Percentiles rank a stretch among this genome's conserved stretches.
These are phyloP conservation scores for Suhomyces faveliae DNA, from an alignment of 805 yeast genomes.

Conservation along the genomic window DNA sequence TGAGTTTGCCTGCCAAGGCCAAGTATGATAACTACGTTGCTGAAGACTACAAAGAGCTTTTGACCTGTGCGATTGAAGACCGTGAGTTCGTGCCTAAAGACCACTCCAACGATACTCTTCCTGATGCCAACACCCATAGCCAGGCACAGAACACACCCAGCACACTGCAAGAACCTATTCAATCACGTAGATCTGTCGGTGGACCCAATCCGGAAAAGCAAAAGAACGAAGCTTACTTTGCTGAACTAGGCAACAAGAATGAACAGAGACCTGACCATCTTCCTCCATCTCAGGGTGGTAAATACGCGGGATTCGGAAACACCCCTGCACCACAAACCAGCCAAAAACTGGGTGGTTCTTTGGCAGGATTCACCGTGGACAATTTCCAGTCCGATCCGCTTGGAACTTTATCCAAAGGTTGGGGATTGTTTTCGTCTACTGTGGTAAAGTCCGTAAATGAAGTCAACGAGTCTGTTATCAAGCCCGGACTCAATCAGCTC, in stretches of 20 bases:
- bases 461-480: constrained; percentile 83
- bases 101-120: constrained; percentile 48
- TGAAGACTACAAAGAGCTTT: constrained; percentile 85
- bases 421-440: constrained; percentile 89
- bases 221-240: constrained; percentile 81
- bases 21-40: constrained; percentile 91
- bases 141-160: constrained; percentile 10
- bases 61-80: constrained; percentile 75
- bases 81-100: constrained; percentile 65
- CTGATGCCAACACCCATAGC: constrained; percentile 17
- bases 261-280: constrained; percentile 69
- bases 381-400: constrained; percentile 79
- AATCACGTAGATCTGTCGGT: constrained; percentile 33
- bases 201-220: constrained; percentile 45
- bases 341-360: constrained; percentile 38
- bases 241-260: constrained; percentile 71
- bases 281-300: constrained; percentile 94
- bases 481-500: constrained; percentile 84
- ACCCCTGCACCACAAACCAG: constrained; percentile 52
- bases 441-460: constrained; percentile 81
- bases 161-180: constrained; percentile 25
- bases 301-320: constrained; percentile 87
- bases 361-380: constrained; percentile 60
- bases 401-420: constrained; percentile 88
- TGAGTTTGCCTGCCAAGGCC: constrained; percentile 57